These are phyloP conservation scores for Corymbia calophylla DNA, from an alignment of 441 rosid genomes.

Conservation along the genomic window DNA sequence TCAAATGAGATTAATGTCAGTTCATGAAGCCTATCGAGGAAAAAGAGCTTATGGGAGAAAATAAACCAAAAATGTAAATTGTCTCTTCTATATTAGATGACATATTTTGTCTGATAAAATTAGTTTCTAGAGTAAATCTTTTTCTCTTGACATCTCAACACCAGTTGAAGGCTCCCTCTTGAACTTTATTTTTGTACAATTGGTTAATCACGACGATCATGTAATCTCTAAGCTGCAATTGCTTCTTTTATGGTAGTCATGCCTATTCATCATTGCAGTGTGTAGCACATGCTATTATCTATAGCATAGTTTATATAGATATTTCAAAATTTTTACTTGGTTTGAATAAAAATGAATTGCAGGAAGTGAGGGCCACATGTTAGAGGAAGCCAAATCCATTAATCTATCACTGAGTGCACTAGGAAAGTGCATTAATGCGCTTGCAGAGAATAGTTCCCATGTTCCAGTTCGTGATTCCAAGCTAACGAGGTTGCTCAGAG, in stretches of 20 bases:
- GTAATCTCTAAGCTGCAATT: neutral
- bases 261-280: neutral
- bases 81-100: neutral
- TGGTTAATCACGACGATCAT: neutral
- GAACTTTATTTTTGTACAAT: neutral
- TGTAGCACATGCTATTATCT: neutral
- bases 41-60: neutral
- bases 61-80: neutral
- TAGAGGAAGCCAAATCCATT: conserved; percentile 99
- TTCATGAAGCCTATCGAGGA: neutral
- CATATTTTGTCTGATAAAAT: neutral
- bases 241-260: neutral
- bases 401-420: conserved; percentile 97
- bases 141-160: neutral
- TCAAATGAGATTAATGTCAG: neutral
- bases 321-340: neutral
- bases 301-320: neutral
- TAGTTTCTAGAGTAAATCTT: neutral
- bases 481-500: conserved; percentile 96
- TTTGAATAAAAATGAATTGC: conserved; percentile 2
- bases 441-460: conserved; percentile 93
- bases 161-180: neutral
- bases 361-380: conserved; percentile 98
- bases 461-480: conserved; percentile 99
- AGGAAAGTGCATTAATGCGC: conserved; percentile 98